phyloP scores from a whole-genome alignment of 768 basidiomycete species.

The Boletus vinaceobasis region DNA sequence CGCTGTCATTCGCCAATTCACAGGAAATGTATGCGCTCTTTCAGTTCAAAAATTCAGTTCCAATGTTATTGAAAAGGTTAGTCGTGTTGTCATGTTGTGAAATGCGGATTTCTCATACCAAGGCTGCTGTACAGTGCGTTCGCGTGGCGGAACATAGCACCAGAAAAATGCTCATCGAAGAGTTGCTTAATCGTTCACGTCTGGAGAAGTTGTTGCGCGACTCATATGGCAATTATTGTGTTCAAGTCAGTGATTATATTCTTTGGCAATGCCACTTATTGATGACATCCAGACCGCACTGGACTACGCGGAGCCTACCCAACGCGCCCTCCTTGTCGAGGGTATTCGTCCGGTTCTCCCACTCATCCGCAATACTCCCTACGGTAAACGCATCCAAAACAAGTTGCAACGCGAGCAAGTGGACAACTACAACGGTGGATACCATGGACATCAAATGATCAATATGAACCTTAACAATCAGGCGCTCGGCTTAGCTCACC shows the following conservation, averaged over 20 bases:
- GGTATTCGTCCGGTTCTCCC: constrained; percentile 98
- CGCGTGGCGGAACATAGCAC: constrained; percentile 96
- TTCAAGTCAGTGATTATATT: constrained; percentile 54
- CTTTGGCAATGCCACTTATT: constrained; percentile 8
- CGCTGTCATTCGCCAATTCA: constrained; percentile 94
- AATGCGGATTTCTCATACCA: not conserved
- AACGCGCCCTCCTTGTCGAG: constrained; percentile 90
- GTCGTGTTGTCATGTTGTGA: not conserved
- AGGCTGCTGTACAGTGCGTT: constrained; percentile 48
- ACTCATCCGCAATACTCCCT: constrained; percentile 97
- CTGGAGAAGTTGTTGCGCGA: constrained; percentile 95
- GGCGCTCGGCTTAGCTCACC: constrained; percentile 44
- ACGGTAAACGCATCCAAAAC: constrained; percentile 98
- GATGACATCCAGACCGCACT: constrained; percentile 72
- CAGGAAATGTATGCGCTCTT: constrained; percentile 94
- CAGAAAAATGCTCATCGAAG: constrained; percentile 91
- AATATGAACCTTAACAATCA: constrained; percentile 56
- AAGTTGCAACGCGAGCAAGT: constrained; percentile 94
- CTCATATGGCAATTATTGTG: constrained; percentile 95
- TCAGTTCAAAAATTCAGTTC: constrained; percentile 99
- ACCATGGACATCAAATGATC: constrained; percentile 59
- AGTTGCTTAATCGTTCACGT: constrained; percentile 89
- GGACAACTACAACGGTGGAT: constrained; percentile 57
- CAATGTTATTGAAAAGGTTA: constrained; percentile 95
- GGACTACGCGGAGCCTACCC: constrained; percentile 94